These are phyloP conservation scores for Athelia sp. DNA, from an alignment of 1,284 basidiomycete species.

Conservation along the genomic window DNA sequence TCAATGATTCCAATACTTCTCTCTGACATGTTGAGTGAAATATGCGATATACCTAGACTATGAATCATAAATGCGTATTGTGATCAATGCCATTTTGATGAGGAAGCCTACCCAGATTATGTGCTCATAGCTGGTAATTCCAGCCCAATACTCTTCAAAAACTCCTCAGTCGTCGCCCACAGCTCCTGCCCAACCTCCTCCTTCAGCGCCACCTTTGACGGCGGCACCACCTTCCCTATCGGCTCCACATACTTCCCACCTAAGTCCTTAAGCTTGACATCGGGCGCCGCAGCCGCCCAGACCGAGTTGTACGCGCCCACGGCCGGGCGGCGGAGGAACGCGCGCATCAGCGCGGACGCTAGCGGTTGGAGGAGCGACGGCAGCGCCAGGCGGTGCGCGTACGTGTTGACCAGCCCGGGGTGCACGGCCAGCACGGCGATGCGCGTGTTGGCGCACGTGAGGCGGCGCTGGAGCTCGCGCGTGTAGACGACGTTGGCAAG, in stretches of 20 bases:
- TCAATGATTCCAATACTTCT: too few relatives aligned
- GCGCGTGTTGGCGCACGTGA: constrained; percentile 16
- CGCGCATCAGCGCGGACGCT: too few relatives aligned
- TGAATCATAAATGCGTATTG: too few relatives aligned
- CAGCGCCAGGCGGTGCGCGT: constrained; percentile 16
- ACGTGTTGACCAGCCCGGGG: constrained; percentile 25
- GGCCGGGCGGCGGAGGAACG: constrained; percentile 17
- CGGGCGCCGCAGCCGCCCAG: constrained; percentile 29
- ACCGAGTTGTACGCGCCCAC: constrained; percentile 29
- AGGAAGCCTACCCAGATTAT: too few relatives aligned
- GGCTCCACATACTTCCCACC: constrained; percentile 24
- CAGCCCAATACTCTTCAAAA: constrained; percentile 12
- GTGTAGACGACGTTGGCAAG: constrained; percentile 20
- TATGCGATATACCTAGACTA: too few relatives aligned
- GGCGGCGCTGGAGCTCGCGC: constrained; percentile 18
- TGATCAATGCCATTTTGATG: too few relatives aligned
- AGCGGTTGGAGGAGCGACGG: too few relatives aligned
- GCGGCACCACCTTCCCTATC: constrained; percentile 17
- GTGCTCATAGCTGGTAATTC: too few relatives aligned
- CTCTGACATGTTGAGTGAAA: too few relatives aligned
- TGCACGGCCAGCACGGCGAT: constrained; percentile 25
- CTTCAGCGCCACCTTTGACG: constrained; percentile 10
- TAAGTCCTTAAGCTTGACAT: constrained; percentile 21
- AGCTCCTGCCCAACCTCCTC: constrained; percentile 12
- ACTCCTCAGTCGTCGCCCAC: constrained; percentile 16